Conservation (phyloP, 2,329 filamentous ascomycete genomes). For the Diaporthe vaccinii region DNA sequence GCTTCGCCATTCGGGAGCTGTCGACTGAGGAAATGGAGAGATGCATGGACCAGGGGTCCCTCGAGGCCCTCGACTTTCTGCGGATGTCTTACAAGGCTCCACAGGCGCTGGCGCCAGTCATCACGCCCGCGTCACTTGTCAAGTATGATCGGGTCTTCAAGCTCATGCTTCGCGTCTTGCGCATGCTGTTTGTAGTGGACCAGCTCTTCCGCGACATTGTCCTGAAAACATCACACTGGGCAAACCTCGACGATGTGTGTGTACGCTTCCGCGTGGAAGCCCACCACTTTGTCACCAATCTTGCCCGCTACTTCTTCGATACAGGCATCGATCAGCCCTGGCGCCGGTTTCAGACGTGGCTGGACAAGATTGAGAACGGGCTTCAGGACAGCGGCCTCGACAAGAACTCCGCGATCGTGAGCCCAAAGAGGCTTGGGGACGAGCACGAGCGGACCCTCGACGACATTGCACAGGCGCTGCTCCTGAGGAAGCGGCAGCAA, state of each 20-base stretch:
- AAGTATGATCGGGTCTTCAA: slow-evolving; percentile 92
- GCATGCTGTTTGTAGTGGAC: slow-evolving; percentile 83
- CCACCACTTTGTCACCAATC: slow-evolving; percentile 80
- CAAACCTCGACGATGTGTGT: slow-evolving; percentile 54
- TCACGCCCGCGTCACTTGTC: slow-evolving; percentile 77
- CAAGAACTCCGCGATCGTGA: slow-evolving; percentile 48
- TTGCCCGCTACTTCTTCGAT: slow-evolving; percentile 85
- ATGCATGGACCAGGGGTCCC: slow-evolving; percentile 84
- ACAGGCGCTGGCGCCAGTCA: slow-evolving; percentile 76
- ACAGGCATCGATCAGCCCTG: slow-evolving; percentile 81
- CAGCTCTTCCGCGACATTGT: slow-evolving; percentile 73
- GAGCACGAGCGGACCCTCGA: slow-evolving; percentile 82
- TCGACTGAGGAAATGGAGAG: slow-evolving; percentile 82
- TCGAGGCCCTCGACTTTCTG: slow-evolving; percentile 94
- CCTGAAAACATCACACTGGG: slow-evolving; percentile 25
- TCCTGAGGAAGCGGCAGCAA: slow-evolving; percentile 81
- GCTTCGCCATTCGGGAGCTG: slow-evolving; percentile 88
- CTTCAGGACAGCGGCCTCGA: slow-evolving; percentile 50
- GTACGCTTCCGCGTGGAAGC: slow-evolving; percentile 81
- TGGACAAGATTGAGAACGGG: slow-evolving; percentile 71
- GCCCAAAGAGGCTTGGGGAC: slow-evolving; percentile 76
- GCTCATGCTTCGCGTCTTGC: slow-evolving; percentile 79
- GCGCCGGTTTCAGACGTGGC: slow-evolving; percentile 75
- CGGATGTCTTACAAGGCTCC: slow-evolving; percentile 87
- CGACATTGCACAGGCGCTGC: slow-evolving; percentile 78